These are phyloP conservation scores for Actinomortierella ambigua DNA, from an alignment of 371 early-diverging fungal genomes.

Conservation along the genomic window DNA sequence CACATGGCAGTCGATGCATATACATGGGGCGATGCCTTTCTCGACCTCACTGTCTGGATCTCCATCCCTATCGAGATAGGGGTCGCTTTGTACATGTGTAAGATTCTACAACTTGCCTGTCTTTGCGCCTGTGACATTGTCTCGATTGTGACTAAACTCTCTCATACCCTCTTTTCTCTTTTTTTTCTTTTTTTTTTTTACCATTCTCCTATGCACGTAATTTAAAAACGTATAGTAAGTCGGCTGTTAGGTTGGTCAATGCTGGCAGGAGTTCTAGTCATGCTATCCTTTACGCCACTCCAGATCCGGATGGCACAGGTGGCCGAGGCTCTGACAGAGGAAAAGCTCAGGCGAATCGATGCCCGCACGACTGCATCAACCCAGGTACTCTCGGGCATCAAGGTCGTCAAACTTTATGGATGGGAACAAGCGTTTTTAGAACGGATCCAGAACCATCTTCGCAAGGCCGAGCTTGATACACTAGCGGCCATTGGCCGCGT, in stretches of 20 bases:
- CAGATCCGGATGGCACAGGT: conserved; percentile 20
- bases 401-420: conserved; percentile 21
- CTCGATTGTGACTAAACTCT: too few species aligned
- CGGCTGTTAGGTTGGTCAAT: conserved; percentile 23
- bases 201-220: too few species aligned
- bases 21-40: conserved; percentile 20
- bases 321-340: conserved; percentile 14
- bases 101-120: too few species aligned
- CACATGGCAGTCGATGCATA: conserved; percentile 37
- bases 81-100: conserved; percentile 5
- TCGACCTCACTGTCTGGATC: conserved; percentile 19
- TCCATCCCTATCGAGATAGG: conserved; percentile 20
- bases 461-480: too few species aligned
- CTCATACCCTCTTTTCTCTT: too few species aligned
- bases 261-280: conserved; percentile 12
- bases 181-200: too few species aligned
- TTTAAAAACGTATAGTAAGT: too few species aligned
- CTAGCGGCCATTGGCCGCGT: too few species aligned
- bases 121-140: too few species aligned
- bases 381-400: conserved; percentile 13
- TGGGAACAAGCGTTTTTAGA: conserved; percentile 22
- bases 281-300: conserved; percentile 12
- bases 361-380: conserved; percentile 21
- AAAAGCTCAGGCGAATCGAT: conserved; percentile 7
- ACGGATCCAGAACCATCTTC: too few species aligned